A percentile compares a stretch with the other conserved stretches of the same genome.
These are phyloP conservation scores for Gossypium sturtianum DNA, from an alignment of 345 rosid genomes.

Conservation along the genomic window DNA sequence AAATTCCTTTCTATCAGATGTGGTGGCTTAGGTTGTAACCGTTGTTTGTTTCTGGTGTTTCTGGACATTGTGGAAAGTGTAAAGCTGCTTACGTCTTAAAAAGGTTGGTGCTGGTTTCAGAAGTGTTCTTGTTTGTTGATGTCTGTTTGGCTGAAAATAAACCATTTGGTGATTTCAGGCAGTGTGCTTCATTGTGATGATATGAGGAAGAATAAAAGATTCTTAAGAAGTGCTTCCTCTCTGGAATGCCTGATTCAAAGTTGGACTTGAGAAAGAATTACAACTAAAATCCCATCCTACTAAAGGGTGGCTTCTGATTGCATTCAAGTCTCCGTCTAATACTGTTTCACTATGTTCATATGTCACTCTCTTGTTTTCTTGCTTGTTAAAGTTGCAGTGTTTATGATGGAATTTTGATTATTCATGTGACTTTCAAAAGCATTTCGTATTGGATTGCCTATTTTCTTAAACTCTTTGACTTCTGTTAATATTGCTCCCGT, in stretches of 20 bases:
- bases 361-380: neutral
- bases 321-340: neutral
- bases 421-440: neutral
- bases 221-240: conserved; percentile 95
- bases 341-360: neutral
- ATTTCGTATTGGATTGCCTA: neutral
- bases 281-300: conserved; percentile 90
- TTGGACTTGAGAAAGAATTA: conserved; percentile 45
- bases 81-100: conserved; percentile 96
- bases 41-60: conserved; percentile 53
- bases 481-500: neutral
- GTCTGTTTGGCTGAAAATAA: conserved; percentile 13
- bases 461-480: neutral
- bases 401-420: neutral
- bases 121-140: neutral
- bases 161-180: conserved; percentile 43
- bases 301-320: conserved; percentile 52
- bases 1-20: neutral
- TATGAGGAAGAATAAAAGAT: conserved; percentile 58
- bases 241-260: conserved; percentile 99
- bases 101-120: conserved; percentile 43
- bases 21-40: conserved; percentile 16
- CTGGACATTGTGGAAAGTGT: conserved; percentile 98
- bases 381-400: neutral
- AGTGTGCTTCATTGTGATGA: conserved; percentile 89